These are phyloP conservation scores for Nemania sp. DNA, from an alignment of 2,329 filamentous ascomycete genomes.

Conservation along the genomic window DNA sequence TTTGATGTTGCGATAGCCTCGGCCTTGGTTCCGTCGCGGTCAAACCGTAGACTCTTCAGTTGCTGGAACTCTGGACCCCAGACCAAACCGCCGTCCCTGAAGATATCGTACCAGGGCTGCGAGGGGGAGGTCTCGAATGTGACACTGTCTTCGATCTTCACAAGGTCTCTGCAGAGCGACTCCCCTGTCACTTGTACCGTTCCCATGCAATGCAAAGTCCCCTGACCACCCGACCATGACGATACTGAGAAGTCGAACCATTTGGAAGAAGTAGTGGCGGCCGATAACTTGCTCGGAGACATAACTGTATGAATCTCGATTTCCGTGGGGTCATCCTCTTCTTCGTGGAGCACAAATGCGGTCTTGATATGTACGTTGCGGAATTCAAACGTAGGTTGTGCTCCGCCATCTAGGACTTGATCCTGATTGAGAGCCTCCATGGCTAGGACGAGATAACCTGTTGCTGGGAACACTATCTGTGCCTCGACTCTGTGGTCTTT, in stretches of 20 bases:
- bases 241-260: constrained; percentile 30
- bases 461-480: not conserved
- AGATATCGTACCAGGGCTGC: constrained; percentile 30
- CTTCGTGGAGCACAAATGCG: not conserved
- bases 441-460: not conserved
- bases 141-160: not conserved
- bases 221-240: constrained; percentile 14
- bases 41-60: constrained; percentile 20
- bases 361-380: not conserved
- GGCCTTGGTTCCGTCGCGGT: not conserved
- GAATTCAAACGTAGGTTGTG: not conserved
- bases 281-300: constrained; percentile 3
- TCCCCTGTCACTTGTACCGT: constrained; percentile 5
- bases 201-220: constrained; percentile 27
- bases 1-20: not conserved
- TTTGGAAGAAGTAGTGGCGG: not conserved
- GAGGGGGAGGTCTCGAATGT: not conserved
- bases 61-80: constrained; percentile 30
- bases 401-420: not conserved
- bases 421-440: not conserved
- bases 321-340: not conserved
- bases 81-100: constrained; percentile 22
- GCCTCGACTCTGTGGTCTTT: not conserved
- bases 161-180: not conserved
- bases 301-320: constrained; percentile 23